Conservation (phyloP, 2,329 filamentous ascomycete species). For the Hysterium pulicare region DNA sequence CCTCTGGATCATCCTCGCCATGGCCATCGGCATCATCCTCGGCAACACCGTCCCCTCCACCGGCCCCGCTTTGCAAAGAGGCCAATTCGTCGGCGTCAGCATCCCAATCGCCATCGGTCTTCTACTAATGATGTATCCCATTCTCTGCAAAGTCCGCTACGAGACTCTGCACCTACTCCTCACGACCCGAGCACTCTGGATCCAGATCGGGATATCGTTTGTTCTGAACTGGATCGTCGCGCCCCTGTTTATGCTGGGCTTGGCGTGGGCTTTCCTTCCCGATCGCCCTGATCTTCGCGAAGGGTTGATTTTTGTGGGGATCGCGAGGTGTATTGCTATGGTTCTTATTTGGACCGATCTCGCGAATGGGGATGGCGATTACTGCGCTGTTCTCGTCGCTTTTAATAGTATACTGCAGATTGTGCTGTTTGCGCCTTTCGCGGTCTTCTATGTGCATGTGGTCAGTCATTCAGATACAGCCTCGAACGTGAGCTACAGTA, state of each 20-base stretch:
- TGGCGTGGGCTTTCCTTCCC: conserved; percentile 59
- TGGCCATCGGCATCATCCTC: conserved; percentile 70
- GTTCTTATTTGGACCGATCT: conserved; percentile 77
- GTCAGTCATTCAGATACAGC: conserved; percentile 54
- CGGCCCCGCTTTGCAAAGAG: conserved; percentile 62
- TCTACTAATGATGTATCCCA: conserved; percentile 92
- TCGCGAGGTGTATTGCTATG: conserved; percentile 88
- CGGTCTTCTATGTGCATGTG: conserved; percentile 58
- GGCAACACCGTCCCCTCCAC: conserved; percentile 69
- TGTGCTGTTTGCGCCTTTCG: conserved; percentile 46
- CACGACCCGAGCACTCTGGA: conserved; percentile 62
- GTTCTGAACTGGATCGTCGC: conserved; percentile 80
- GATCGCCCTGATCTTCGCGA: conserved; percentile 49
- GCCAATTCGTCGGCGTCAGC: conserved; percentile 69
- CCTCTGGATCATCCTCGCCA: conserved; percentile 71
- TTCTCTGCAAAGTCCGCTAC: conserved; percentile 80
- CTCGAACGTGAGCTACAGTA: conserved; percentile 54
- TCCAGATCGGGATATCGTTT: conserved; percentile 73
- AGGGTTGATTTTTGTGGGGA: conserved; percentile 76
- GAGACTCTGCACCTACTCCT: conserved; percentile 70
- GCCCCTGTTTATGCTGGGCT: conserved; percentile 73
- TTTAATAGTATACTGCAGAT: conserved; percentile 50
- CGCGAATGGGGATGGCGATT: conserved; percentile 73
- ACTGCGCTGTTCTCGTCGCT: conserved; percentile 64
- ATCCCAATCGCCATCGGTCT: conserved; percentile 75